These are phyloP conservation scores for Phytopythium sindhum DNA, from an alignment of 352 stramenopile species.

Conservation along the genomic window DNA sequence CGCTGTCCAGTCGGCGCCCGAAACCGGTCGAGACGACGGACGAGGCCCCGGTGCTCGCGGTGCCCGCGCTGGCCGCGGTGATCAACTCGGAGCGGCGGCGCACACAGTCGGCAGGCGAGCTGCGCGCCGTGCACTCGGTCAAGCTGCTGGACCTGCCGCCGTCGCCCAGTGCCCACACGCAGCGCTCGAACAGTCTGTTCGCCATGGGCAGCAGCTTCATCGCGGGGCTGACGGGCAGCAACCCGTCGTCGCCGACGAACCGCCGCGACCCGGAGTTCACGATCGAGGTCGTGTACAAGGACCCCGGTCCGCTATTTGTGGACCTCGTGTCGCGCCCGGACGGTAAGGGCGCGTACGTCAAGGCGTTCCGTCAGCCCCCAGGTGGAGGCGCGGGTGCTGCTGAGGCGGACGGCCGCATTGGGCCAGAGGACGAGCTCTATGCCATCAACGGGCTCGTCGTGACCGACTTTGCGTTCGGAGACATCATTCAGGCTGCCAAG, in stretches of 20 bases:
- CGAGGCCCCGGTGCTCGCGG: not conserved
- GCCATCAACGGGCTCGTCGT: slow-evolving; percentile 61
- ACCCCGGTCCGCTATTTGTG: slow-evolving; percentile 51
- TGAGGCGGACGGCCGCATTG: slow-evolving; percentile 53
- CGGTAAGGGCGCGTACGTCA: slow-evolving; percentile 67
- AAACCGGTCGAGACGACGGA: not conserved
- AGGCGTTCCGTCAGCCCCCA: slow-evolving; percentile 59
- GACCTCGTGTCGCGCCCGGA: slow-evolving; percentile 74
- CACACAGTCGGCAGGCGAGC: slow-evolving; percentile 50
- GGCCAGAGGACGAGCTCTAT: slow-evolving; percentile 62
- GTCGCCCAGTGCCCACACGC: slow-evolving; percentile 4
- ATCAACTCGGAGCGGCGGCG: slow-evolving; percentile 27
- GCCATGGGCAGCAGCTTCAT: slow-evolving; percentile 49
- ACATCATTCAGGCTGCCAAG: slow-evolving; percentile 69
- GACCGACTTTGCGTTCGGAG: slow-evolving; percentile 49
- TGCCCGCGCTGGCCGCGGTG: not conserved
- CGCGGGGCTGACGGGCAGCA: slow-evolving; percentile 22
- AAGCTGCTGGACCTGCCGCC: slow-evolving; percentile 8
- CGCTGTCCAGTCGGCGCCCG: not conserved
- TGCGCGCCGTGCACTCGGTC: slow-evolving; percentile 14
- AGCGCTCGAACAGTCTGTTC: slow-evolving; percentile 31
- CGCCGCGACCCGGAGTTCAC: slow-evolving; percentile 19
- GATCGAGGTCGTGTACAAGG: slow-evolving; percentile 49
- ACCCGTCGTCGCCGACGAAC: slow-evolving; percentile 17
- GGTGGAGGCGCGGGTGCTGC: slow-evolving; percentile 52